Base-by-base conservation (phyloP, 345 rosid species). In the Mallotus nudiflorus region DNA sequence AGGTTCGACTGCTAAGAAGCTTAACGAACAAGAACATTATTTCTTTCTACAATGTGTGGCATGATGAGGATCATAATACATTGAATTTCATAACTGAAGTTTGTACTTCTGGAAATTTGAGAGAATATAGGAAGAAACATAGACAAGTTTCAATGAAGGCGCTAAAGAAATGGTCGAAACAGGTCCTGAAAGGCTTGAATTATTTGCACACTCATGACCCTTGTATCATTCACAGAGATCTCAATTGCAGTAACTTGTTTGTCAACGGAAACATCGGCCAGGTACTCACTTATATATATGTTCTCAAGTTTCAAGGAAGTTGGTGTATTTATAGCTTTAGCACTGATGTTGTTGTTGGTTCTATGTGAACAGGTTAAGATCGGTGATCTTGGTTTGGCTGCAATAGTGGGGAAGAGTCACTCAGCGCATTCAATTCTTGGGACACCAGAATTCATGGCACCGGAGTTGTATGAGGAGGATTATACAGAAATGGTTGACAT, bases 371-470 rank as follows among this genome's bases (percentile, higher is more conserved):
- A 91, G 96, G 94, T 92, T n/a, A 90, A 92, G 83, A 90, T 92
- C 22, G 98, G 98, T 29, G 98, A 92, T 77, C 62, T 90, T 24
- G 98, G 98, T 9, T 67, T 92, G 78, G 98, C 98, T 0, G 91
- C 98, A 1, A 75, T 55, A 10, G 90, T 90, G 33, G 96, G 95
- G 24, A 83, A 87, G 84, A 86, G 68, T 66, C 98, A 85, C 56
- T 69, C 77, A 9, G 98, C 98, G 0, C 96, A 90, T 66, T 92
- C 98, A 0, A 65, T 92, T 18, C 86, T 92, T 0, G 98, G 98
- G 57, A 92, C 98, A 2, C 98, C 96, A 5, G 98, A 92, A 68
- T 92, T 85, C 69, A 90, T 92, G 98, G 98, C 98, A 3, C 98
- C 98, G 1, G 98, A 92, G 86, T 84, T 92, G 0, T 92, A 90